Percentiles rank a stretch among this genome's conserved stretches.
These are phyloP conservation scores for Cyathus striatus DNA, from an alignment of 768 basidiomycete genomes.

Conservation along the genomic window DNA sequence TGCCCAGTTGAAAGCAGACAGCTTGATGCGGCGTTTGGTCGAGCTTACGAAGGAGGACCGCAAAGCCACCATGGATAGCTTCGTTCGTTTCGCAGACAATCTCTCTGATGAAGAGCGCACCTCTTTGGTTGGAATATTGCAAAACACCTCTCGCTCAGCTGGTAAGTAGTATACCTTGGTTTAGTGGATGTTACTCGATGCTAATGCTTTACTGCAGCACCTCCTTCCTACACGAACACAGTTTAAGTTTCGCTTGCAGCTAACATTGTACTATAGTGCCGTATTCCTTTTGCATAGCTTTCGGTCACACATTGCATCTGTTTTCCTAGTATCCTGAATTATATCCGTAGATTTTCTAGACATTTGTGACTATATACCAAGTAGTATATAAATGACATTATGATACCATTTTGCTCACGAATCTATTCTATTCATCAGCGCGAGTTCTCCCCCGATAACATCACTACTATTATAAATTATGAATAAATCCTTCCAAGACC, in stretches of 20 bases:
- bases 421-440: too few relatives aligned
- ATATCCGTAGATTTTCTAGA: not conserved
- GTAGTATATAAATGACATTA: too few relatives aligned
- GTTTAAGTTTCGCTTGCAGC: not conserved
- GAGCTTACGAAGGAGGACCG: slow-evolving; percentile 69
- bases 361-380: too few relatives aligned
- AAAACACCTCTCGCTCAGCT: slow-evolving; percentile 49
- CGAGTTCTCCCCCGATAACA: too few relatives aligned
- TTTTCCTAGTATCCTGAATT: slow-evolving; percentile 9
- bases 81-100: slow-evolving; percentile 67
- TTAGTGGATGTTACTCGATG: not conserved
- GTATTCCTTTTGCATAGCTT: not conserved
- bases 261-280: not conserved
- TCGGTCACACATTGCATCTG: slow-evolving; percentile 8
- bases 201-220: too few relatives aligned
- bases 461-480: too few relatives aligned
- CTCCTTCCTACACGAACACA: too few relatives aligned
- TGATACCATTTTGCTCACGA: too few relatives aligned
- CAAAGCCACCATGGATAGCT: slow-evolving; percentile 70
- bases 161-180: slow-evolving; percentile 35
- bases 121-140: slow-evolving; percentile 54
- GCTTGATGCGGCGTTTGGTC: slow-evolving; percentile 61
- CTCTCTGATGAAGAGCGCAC: slow-evolving; percentile 71
- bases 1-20: slow-evolving; percentile 62
- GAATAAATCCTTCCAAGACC: too few relatives aligned